phyloP scores from a whole-genome alignment of 495 filamentous ascomycete genomes.

The Hypoxylon fuscum region DNA sequence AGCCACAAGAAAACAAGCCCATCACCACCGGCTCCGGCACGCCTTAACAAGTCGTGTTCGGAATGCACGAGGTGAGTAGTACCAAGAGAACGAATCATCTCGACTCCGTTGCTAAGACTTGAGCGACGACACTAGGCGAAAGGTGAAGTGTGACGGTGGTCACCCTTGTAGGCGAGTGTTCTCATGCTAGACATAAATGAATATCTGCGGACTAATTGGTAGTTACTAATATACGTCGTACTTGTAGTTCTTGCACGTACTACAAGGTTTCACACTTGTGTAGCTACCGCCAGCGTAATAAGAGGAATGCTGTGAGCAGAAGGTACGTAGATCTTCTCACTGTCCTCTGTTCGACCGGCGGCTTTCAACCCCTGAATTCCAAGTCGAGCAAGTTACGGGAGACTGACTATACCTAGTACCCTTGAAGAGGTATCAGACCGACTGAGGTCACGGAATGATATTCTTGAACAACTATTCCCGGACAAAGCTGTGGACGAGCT shows the following conservation, averaged over 20 bases:
- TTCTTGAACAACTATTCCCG: conserved; percentile 32
- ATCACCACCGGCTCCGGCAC: conserved; percentile 32
- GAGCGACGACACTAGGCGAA: conserved; percentile 28
- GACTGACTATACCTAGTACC: conserved; percentile 13
- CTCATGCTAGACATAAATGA: neutral
- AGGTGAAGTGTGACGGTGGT: conserved; percentile 43
- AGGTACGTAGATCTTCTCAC: conserved; percentile 10
- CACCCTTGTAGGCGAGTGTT: conserved; percentile 39
- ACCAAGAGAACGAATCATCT: conserved; percentile 14
- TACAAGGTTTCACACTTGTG: conserved; percentile 40
- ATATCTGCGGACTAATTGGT: neutral
- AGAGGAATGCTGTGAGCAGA: conserved; percentile 41
- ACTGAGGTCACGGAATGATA: conserved; percentile 24
- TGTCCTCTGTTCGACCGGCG: no score
- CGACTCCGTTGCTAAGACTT: conserved; percentile 19
- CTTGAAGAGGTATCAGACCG: conserved; percentile 34
- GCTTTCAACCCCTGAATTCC: neutral
- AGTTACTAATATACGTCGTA: neutral
- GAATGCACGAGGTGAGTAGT: conserved; percentile 39
- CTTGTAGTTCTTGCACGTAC: conserved; percentile 35
- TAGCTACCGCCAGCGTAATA: conserved; percentile 40
- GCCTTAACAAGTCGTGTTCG: conserved; percentile 41
- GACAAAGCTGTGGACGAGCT: conserved; percentile 28
- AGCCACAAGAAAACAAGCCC: conserved; percentile 35
- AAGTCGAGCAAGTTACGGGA: no score